Evolutionary conservation across 306 rosid genomes (phyloP).

Genomic region (Heteromeles arbutifolia): DNA sequence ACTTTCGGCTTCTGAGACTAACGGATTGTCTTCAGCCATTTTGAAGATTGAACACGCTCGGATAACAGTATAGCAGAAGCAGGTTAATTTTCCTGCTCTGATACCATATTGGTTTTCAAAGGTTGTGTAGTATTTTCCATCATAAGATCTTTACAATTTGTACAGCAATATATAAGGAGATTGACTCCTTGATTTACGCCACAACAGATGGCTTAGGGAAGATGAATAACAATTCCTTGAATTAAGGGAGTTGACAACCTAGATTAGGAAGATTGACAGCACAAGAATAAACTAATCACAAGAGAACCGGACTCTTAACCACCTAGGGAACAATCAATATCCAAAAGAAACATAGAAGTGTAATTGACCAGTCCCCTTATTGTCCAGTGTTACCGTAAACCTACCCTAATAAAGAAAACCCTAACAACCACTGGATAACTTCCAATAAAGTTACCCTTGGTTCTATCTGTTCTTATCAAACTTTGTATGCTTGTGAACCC

Average conservation of each 20-base stretch:
- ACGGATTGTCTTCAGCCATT: background rate
- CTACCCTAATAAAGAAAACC: too few species aligned
- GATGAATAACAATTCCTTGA: background rate
- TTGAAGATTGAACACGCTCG: background rate
- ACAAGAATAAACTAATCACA: too few species aligned
- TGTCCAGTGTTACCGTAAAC: too few species aligned
- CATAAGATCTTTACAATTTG: too few species aligned
- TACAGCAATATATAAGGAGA: background rate
- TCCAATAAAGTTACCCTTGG: too few species aligned
- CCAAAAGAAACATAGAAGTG: too few species aligned
- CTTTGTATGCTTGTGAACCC: constrained; percentile 18
- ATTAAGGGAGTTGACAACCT: background rate
- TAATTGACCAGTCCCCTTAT: too few species aligned
- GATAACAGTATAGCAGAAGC: background rate
- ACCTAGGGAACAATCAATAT: too few species aligned
- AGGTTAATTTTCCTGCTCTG: background rate
- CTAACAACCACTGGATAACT: too few species aligned
- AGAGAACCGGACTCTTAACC: too few species aligned
- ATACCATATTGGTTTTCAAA: background rate
- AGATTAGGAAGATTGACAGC: too few species aligned
- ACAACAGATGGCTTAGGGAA: background rate
- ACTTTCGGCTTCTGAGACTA: background rate
- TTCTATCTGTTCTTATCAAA: constrained; percentile 13
- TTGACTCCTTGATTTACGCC: background rate
- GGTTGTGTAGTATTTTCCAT: background rate